These are phyloP conservation scores for Ophiosphaerella korrae DNA, from an alignment of 2,329 filamentous ascomycete genomes.

Conservation along the genomic window DNA sequence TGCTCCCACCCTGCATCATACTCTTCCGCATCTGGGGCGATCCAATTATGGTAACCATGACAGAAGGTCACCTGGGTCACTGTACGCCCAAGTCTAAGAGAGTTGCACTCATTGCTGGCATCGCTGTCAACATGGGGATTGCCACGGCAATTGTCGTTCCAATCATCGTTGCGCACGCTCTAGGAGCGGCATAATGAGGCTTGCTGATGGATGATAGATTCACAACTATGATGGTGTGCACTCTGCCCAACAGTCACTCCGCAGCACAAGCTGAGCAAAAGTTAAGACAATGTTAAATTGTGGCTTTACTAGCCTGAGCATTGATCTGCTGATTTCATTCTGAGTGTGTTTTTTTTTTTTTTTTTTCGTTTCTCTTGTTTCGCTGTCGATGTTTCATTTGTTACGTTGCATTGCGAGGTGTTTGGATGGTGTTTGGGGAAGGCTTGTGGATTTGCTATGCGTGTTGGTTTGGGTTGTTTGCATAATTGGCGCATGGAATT, in stretches of 20 bases:
- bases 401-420: not conserved
- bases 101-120: conserved; percentile 36
- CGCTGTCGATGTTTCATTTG: not conserved
- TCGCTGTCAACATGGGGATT: conserved; percentile 34
- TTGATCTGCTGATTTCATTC: no score
- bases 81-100: conserved; percentile 38
- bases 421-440: not conserved
- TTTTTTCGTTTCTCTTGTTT: no score
- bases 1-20: conserved; percentile 44
- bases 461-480: not conserved
- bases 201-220: not conserved
- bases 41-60: conserved; percentile 33
- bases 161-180: conserved; percentile 28
- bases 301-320: no score
- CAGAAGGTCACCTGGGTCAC: conserved; percentile 38
- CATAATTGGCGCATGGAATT: not conserved
- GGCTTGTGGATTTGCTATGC: not conserved
- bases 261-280: no score
- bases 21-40: conserved; percentile 45
- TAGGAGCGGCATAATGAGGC: conserved; percentile 1
- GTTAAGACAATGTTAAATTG: no score
- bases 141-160: conserved; percentile 30
- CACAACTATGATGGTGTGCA: no score
- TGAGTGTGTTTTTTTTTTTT: no score
- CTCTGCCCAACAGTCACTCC: no score